Base-by-base conservation (phyloP, 805 yeast genomes). In the Yamadazyma sp. region DNA sequence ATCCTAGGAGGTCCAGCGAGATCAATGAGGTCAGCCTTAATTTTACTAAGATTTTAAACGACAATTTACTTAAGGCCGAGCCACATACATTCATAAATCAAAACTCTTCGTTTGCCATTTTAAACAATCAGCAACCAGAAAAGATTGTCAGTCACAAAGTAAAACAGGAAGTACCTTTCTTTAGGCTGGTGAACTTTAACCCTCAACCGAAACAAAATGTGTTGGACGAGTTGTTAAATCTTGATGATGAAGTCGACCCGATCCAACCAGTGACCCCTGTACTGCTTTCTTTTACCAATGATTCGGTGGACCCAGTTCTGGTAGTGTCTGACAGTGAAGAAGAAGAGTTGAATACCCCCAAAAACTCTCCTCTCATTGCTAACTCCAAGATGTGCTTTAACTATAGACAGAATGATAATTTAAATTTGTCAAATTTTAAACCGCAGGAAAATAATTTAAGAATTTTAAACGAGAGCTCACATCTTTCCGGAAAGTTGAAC, bases 401-500 rank as follows among this genome's bases (percentile, higher is more conserved):
- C 44, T 65, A 65, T 46, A 55, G 70, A 28, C 67, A 61, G 30
- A 46, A 58, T 41, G 60, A 62, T 35, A 62, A 62, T 38, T 47
- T 64, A 38, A 64, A 60, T 40, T 57, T 65, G 29, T 61, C 67
- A 16, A 49, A 56, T 45, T 46, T 50, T 32, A 52, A 46, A 12
- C 43, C 46, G 13, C 43, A 46, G 28, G 40, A 42, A 18, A 41
- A 38, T 15, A 66, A 64, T 35, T 47, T 61, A 20, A 60, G 55
- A 46, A 53, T 63, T 27, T 52, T 68, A 46, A 68, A 64, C 42
- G 59, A 57, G 35, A 48, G 60, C 35, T 59, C 67, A 26, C 54
- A 67, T 32, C 47, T 67, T 28, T 50, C 62, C 20, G 73, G 73
- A 31, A 62, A 57, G 44, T 70, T 71, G 37, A 64, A 69, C 40